Base-by-base conservation (phyloP, 345 rosid genomes). In the Gossypium australe region DNA sequence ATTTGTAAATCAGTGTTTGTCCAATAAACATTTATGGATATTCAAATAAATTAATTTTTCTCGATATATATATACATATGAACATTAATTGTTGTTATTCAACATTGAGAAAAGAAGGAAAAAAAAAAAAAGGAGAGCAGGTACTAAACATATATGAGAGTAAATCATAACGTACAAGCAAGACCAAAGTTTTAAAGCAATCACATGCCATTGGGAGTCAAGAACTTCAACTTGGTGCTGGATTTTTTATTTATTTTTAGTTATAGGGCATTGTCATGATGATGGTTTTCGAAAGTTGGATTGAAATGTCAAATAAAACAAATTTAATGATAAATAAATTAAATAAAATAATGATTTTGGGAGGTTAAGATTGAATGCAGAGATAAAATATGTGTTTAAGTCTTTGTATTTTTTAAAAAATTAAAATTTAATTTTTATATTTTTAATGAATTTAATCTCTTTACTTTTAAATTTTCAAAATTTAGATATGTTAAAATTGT, bases 91-190 rank as follows among this genome's bases (percentile, higher is more conserved):
- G 41, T 5, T 4, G 41, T 34, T 34, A 34, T 34, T 34, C 41
- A 34, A 34, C 41, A 34, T 5, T 34, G 41, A 34, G 41, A 34
- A 34, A 34, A 34, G 41, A 2, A 4, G 0, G 0, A 29, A 29
- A 29, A 29, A 27, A 25, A 27, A 4, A 2, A 27, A 62, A 34
- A 16, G 41, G 41, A 34, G 9, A 11, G 11, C 49, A 45, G 11
- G 12, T 45, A 6, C 2, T 38, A 3, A 17, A 41, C 11, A 20
- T 34, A 34, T 44, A 66, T 25, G 34, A 18, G 34, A 66, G 10
- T 3, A 66, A 22, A 44, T 66, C 3, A 66, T 18, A 66, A 66
- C 53, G 70, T 66, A 45, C 53, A 66, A 66, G 70, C 29, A 66
- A 44, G 53, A 44, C n/a, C 53, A 66, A 65, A 66, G 34, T 22